Percentiles rank a stretch among this genome's conserved stretches.
Conservation (phyloP, 1,284 basidiomycete genomes). For the Malassezia yamatoensis region DNA sequence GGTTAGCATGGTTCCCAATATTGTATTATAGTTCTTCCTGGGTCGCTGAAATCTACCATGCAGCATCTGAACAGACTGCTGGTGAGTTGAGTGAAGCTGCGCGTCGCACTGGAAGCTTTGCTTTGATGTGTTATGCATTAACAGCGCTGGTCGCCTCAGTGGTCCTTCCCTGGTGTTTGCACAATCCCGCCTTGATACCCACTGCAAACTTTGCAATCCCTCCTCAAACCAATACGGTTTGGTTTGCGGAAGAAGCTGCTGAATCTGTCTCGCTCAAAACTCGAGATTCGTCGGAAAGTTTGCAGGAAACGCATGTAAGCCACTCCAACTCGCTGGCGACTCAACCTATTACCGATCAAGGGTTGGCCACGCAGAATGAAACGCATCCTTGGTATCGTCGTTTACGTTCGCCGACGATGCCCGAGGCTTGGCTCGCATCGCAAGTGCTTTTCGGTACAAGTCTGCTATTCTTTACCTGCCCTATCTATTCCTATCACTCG, state of each 20-base stretch:
- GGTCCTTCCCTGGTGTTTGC: constrained; percentile 63
- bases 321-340: background rate
- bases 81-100: constrained; percentile 52
- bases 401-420: constrained; percentile 19
- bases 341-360: background rate
- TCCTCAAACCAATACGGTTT: background rate
- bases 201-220: background rate
- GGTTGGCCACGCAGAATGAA: background rate
- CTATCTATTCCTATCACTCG: constrained; percentile 20
- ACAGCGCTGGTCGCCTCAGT: constrained; percentile 63
- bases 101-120: constrained; percentile 70
- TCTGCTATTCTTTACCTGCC: constrained; percentile 28
- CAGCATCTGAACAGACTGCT: constrained; percentile 16
- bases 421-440: constrained; percentile 33
- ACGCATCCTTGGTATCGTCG: background rate
- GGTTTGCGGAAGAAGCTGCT: background rate
- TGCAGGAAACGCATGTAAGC: background rate
- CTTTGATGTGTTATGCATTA: constrained; percentile 66
- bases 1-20: constrained; percentile 41
- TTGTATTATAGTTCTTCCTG: constrained; percentile 38
- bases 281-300: background rate
- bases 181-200: constrained; percentile 9
- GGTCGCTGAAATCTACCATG: constrained; percentile 38
- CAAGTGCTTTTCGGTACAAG: constrained; percentile 27
- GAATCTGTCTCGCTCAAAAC: background rate